Base-by-base conservation (phyloP, 1,139 yeast species). In the Petasospora rhodanensis region DNA sequence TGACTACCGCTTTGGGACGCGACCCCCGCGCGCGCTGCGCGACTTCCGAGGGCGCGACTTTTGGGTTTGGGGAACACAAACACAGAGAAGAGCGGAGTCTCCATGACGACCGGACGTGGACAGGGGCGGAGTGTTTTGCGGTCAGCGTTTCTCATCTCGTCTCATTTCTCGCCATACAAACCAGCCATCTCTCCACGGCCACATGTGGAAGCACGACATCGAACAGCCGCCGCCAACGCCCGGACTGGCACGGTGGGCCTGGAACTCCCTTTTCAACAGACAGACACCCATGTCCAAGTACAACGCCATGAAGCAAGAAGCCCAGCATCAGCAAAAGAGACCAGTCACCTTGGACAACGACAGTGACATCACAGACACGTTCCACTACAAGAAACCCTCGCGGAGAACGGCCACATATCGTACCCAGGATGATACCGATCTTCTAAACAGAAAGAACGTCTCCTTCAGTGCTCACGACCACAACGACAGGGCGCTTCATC, bases 221-320 rank as follows among this genome's bases (percentile, higher is more conserved):
- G 29, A 35, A 12, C 38, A 34, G n/a, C 35, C 39, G 3, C 40
- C 40, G 14, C 40, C 40, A 2, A 46, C 51, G 1, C 53, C 52
- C 3, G 54, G 52, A 2, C 27, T 47, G n/a, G 51, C 51, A 1
- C 31, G 38, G 4, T 51, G 55, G 55, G 52, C 51, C 0, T 42
- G 42, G 36, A 41, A 43, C 28, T 48, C 55, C 1, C 22, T 51
- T 5, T 48, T 51, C 40, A 45, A 35, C 27, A 41, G 33, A 10
- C 41, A 45, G 24, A 49, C 53, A 1, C 55, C 55, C 4, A 36
- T 46, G 19, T 30, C 47, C 3, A 51, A 51, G 32, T 49, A 49
- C 30, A 25, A 35, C 5, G 34, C 40, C 13, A 34, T 40, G 33
- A 35, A 33, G 24, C 29, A 23, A 23, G 14, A 28, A 18, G 4